phyloP scores from a whole-genome alignment of 2,329 filamentous ascomycete genomes.

The Aspergillus sp. region DNA sequence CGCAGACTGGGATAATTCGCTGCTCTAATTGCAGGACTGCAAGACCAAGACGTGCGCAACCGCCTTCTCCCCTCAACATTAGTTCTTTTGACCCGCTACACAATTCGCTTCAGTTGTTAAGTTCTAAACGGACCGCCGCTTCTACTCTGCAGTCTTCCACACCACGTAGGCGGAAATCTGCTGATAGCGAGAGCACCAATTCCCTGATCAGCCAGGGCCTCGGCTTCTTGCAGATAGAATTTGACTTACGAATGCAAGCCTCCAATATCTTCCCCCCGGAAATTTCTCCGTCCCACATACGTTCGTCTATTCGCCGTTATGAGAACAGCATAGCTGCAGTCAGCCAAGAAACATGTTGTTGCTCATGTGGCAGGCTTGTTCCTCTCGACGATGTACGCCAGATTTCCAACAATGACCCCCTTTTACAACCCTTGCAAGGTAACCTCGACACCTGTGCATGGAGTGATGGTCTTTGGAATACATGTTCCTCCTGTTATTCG shows the following conservation, averaged over 20 bases:
- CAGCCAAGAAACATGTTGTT: background rate
- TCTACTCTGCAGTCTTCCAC: background rate
- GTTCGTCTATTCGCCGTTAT: background rate
- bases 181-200: background rate
- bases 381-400: background rate
- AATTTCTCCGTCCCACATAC: background rate
- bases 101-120: background rate
- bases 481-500: background rate
- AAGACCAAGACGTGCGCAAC: background rate
- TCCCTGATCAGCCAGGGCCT: background rate
- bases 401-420: background rate
- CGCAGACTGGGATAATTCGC: background rate
- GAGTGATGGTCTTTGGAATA: background rate
- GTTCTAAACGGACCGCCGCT: background rate
- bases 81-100: background rate
- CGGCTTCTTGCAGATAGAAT: background rate
- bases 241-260: background rate
- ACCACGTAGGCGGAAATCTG: background rate
- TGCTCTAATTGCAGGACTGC: background rate
- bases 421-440: background rate
- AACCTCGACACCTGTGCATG: background rate
- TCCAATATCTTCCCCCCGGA: background rate
- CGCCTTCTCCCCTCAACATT: background rate
- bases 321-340: background rate
- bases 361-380: background rate